Evolutionary conservation across 2,329 filamentous ascomycete genomes (phyloP).

Genomic region (Aspergillus sp.): DNA sequence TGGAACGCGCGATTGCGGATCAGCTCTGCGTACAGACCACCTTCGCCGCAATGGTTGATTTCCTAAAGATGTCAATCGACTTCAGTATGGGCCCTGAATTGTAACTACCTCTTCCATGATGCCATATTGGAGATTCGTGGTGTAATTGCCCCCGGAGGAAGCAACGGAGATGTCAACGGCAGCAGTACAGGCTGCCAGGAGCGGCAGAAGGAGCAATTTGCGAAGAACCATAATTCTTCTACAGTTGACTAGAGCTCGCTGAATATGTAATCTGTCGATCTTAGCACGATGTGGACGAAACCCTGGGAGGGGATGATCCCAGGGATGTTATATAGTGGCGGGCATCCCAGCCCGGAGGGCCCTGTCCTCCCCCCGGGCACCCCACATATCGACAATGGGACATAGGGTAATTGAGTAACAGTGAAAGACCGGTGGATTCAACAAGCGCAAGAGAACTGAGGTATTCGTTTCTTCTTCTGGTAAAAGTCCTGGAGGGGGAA

Average conservation of each 20-base stretch:
- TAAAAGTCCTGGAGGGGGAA: conserved; percentile 14
- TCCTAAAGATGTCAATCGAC: conserved; percentile 14
- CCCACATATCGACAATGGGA: neutral
- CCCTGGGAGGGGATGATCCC: neutral
- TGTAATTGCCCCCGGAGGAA: conserved; percentile 28
- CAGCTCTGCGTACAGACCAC: conserved; percentile 35
- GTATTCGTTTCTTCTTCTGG: conserved; percentile 5
- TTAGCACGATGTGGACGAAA: conserved; percentile 1
- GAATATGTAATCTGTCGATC: conserved; percentile 8
- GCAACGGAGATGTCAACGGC: conserved; percentile 27
- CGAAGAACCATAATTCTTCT: conserved; percentile 16
- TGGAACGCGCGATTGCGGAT: conserved; percentile 37
- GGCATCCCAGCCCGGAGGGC: neutral
- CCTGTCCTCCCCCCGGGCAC: neutral
- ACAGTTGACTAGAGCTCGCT: neutral
- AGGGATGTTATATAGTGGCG: conserved; percentile 6
- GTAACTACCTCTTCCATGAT: conserved; percentile 29
- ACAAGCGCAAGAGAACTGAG: neutral
- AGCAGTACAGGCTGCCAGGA: conserved; percentile 23
- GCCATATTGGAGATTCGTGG: conserved; percentile 27
- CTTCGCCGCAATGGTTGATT: conserved; percentile 32
- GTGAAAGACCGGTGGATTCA: neutral
- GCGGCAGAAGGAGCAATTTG: conserved; percentile 21
- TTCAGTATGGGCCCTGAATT: neutral
- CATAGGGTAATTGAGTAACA: neutral